Conservation (phyloP, 1,139 yeast genomes). For the Schizosaccharomyces versatilis region DNA sequence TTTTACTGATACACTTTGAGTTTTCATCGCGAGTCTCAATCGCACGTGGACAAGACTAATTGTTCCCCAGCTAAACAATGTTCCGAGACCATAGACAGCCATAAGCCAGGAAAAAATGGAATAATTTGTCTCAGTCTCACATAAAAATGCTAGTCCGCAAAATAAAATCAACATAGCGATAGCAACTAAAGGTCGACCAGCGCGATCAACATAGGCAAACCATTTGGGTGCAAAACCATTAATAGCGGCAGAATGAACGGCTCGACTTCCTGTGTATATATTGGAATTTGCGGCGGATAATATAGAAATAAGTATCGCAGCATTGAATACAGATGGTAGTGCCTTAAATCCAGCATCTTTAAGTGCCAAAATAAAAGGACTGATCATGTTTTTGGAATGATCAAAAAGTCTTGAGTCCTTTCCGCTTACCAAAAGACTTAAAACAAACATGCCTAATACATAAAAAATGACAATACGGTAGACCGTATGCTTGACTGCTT, state of each 20-base stretch:
- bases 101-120: conserved; percentile 66
- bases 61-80: conserved; percentile 31
- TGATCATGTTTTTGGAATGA: conserved; percentile 19
- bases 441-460: neutral
- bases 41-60: conserved; percentile 23
- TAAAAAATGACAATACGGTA: neutral
- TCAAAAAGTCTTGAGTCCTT: conserved; percentile 5
- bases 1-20: conserved; percentile 16
- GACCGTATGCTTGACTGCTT: neutral
- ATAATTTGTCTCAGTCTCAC: conserved; percentile 37
- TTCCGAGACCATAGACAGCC: conserved; percentile 44
- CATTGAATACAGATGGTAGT: conserved; percentile 37
- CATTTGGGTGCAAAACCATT: conserved; percentile 46
- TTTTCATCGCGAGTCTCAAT: conserved; percentile 31
- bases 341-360: conserved; percentile 46
- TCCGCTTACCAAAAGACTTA: neutral
- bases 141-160: conserved; percentile 38
- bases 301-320: conserved; percentile 47
- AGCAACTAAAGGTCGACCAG: conserved; percentile 37
- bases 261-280: conserved; percentile 56
- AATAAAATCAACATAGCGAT: conserved; percentile 25
- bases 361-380: conserved; percentile 60
- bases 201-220: conserved; percentile 36
- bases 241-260: conserved; percentile 50
- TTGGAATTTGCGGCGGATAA: conserved; percentile 59